Evolutionary conservation across 2,329 filamentous ascomycete genomes (phyloP).

Genomic region (Claviceps sp.): DNA sequence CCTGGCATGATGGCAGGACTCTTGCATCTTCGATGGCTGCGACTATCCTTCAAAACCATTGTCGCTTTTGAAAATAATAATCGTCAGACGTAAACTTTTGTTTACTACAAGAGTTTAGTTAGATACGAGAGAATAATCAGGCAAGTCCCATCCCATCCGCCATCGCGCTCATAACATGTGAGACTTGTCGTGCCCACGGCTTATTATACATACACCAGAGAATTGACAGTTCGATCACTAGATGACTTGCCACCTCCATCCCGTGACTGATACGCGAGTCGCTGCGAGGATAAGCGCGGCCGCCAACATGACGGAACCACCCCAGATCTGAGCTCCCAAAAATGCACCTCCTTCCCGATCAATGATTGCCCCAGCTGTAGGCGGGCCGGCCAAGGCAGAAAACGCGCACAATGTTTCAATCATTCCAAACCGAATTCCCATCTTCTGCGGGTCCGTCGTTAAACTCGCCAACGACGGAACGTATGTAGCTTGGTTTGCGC

Average conservation of each 20-base stretch:
- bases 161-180: too few relatives aligned
- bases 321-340: constrained; percentile 33
- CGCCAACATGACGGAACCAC: constrained; percentile 24
- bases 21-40: too few relatives aligned
- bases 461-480: constrained; percentile 10
- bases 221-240: constrained; percentile 10
- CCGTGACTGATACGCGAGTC: constrained; percentile 22
- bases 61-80: too few relatives aligned
- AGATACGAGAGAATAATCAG: too few relatives aligned
- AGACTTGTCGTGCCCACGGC: too few relatives aligned
- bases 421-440: constrained; percentile 34
- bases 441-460: constrained; percentile 28
- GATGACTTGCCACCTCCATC: constrained; percentile 19
- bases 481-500: constrained; percentile 10
- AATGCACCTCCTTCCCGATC: constrained; percentile 26
- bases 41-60: too few relatives aligned
- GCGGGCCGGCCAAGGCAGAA: constrained; percentile 30
- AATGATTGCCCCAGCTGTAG: constrained; percentile 31
- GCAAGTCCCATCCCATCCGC: too few relatives aligned
- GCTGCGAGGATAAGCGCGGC: constrained; percentile 19
- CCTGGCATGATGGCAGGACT: too few relatives aligned
- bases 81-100: too few relatives aligned
- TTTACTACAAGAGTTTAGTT: too few relatives aligned
- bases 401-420: constrained; percentile 27
- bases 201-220: too few relatives aligned